phyloP scores from a whole-genome alignment of 768 basidiomycete species.

The Exsudoporus frostii region DNA sequence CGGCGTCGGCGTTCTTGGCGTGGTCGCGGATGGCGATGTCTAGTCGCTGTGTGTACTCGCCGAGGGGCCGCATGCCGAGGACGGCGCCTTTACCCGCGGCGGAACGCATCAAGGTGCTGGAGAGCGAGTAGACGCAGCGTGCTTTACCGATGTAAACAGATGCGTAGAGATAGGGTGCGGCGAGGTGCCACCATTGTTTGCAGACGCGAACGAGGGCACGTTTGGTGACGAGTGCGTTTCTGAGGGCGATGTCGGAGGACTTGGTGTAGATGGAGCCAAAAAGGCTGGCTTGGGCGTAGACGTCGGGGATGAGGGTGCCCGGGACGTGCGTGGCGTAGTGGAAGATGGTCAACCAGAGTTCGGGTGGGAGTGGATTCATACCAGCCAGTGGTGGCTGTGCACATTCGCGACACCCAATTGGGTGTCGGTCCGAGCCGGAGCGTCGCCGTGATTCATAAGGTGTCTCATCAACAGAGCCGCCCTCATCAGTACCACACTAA shows the following conservation, averaged over 20 bases:
- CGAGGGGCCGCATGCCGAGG: conserved; percentile 10
- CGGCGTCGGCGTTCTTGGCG: not conserved
- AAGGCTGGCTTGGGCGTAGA: conserved; percentile 16
- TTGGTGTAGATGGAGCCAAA: conserved; percentile 8
- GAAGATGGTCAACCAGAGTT: conserved; percentile 27
- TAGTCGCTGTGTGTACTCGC: conserved; percentile 23
- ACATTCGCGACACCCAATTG: too few species aligned
- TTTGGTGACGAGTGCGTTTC: conserved; percentile 25
- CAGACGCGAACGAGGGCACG: conserved; percentile 28
- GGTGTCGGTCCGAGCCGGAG: too few species aligned
- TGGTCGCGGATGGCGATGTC: conserved; percentile 26
- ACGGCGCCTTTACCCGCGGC: conserved; percentile 9
- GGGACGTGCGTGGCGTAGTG: conserved; percentile 20
- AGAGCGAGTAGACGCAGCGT: conserved; percentile 20
- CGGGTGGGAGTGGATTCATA: conserved; percentile 13
- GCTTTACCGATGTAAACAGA: conserved; percentile 22
- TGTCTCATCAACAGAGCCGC: too few species aligned
- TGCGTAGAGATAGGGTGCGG: conserved; percentile 21
- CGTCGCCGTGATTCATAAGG: too few species aligned
- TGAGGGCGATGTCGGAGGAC: conserved; percentile 1
- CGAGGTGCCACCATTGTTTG: conserved; percentile 28
- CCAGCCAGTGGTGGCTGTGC: too few species aligned
- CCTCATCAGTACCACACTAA: not conserved
- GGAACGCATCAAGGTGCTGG: conserved; percentile 9
- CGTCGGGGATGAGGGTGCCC: conserved; percentile 20